Evolutionary conservation across 2,329 filamentous ascomycete genomes (phyloP).

Genomic region (Ophiocordyceps robertsii): DNA sequence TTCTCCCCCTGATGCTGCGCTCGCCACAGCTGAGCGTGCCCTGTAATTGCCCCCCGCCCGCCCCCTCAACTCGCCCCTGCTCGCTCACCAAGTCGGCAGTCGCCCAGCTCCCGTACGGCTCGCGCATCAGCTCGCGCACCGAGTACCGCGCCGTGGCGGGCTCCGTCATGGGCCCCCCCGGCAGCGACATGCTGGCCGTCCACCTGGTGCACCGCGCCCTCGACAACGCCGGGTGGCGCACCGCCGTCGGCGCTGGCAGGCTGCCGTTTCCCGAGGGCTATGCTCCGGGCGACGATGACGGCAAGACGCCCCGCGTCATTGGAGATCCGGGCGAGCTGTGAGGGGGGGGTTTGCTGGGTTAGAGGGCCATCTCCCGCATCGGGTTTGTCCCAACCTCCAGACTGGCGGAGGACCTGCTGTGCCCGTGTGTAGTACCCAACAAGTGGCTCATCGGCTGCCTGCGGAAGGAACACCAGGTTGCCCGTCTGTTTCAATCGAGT

Average conservation of each 20-base stretch:
- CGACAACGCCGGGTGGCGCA: constrained; percentile 12
- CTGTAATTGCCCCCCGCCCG: no score
- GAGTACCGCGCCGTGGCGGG: constrained; percentile 18
- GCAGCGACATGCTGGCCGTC: constrained; percentile 13
- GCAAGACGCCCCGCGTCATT: no score
- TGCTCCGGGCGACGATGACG: not conserved
- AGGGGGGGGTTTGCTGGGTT: no score
- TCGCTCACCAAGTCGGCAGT: constrained; percentile 8
- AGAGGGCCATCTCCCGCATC: no score
- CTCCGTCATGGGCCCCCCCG: constrained; percentile 14
- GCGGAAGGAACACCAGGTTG: no score
- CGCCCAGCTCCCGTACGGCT: constrained; percentile 16
- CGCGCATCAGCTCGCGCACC: constrained; percentile 11
- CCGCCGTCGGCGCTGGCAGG: constrained; percentile 14
- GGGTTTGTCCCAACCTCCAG: no score
- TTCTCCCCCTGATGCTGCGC: constrained; percentile 16
- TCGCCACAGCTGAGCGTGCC: constrained; percentile 18
- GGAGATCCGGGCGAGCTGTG: no score
- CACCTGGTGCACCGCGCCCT: constrained; percentile 15
- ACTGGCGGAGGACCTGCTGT: no score
- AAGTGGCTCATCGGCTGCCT: no score
- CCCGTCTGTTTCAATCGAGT: no score
- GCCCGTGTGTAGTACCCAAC: no score
- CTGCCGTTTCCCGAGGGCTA: constrained; percentile 13
- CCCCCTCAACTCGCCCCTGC: not conserved